Percentiles rank a stretch among this genome's conserved stretches.
These are phyloP conservation scores for Rhypophila decipiens DNA, from an alignment of 495 filamentous ascomycete species.

Conservation along the genomic window DNA sequence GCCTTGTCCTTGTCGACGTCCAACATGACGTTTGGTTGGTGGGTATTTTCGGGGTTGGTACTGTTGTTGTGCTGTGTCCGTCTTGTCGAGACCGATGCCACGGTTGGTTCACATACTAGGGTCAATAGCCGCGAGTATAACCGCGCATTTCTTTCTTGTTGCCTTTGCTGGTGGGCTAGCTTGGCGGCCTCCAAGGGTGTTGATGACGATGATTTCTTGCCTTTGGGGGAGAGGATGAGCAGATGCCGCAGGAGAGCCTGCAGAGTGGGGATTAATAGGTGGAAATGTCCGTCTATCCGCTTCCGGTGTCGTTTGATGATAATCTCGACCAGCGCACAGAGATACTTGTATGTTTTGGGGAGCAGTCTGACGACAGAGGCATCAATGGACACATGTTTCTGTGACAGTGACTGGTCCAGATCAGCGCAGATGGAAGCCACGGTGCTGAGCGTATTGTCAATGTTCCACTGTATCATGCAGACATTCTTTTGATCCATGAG, in stretches of 20 bases:
- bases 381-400: conserved; percentile 4
- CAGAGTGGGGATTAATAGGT: conserved; percentile 59
- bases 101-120: conserved; percentile 71
- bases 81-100: conserved; percentile 60
- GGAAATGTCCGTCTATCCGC: conserved; percentile 51
- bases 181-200: neutral
- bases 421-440: conserved; percentile 48
- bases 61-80: conserved; percentile 27
- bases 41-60: neutral
- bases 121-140: conserved; percentile 66
- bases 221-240: conserved; percentile 31
- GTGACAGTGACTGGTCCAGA: conserved; percentile 6
- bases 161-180: neutral
- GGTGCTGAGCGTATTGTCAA: conserved; percentile 55
- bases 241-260: conserved; percentile 58
- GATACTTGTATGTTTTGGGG: conserved; percentile 43
- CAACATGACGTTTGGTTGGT: conserved; percentile 26
- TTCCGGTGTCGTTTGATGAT: conserved; percentile 44
- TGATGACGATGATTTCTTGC: too few relatives aligned
- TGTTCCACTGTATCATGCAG: conserved; percentile 61
- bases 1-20: conserved; percentile 72
- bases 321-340: conserved; percentile 58
- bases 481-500: conserved; percentile 50
- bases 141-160: conserved; percentile 46
- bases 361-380: neutral